A percentile compares a stretch with the other conserved stretches of the same genome.
Evolutionary conservation across 2,329 filamentous ascomycete genomes (phyloP).

Genomic region (Ophiostoma novo-ulmi): DNA sequence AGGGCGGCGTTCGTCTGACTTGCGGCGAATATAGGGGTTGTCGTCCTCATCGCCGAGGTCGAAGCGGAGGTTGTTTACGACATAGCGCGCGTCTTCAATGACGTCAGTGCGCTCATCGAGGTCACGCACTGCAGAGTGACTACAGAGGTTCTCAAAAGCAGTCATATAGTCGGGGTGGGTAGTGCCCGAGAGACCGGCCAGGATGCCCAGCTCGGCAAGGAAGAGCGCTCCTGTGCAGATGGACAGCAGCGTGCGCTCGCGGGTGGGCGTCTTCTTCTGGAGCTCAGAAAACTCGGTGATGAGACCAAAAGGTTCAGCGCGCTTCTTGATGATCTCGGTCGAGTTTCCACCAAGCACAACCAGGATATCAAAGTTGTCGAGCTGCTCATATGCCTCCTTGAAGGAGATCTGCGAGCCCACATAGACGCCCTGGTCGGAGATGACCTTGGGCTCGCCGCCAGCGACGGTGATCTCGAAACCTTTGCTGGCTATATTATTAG

Average conservation of each 20-base stretch:
- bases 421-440: constrained; percentile 60
- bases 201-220: constrained; percentile 69
- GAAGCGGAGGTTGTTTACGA: constrained; percentile 87
- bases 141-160: constrained; percentile 75
- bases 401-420: constrained; percentile 70
- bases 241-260: constrained; percentile 75
- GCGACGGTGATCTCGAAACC: constrained; percentile 57
- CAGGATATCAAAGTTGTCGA: constrained; percentile 73
- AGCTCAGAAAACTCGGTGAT: constrained; percentile 73
- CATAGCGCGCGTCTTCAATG: constrained; percentile 73
- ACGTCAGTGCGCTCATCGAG: constrained; percentile 75
- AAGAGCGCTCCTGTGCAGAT: constrained; percentile 76
- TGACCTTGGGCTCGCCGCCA: constrained; percentile 48
- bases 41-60: constrained; percentile 76
- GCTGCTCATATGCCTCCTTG: constrained; percentile 69
- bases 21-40: constrained; percentile 76
- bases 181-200: constrained; percentile 73
- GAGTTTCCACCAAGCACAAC: constrained; percentile 69
- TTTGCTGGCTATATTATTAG: constrained; percentile 34
- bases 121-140: constrained; percentile 64
- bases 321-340: constrained; percentile 59
- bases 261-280: constrained; percentile 70
- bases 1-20: constrained; percentile 60
- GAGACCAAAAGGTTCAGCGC: constrained; percentile 63
- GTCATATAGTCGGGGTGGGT: constrained; percentile 78